Conservation (phyloP, 768 basidiomycete genomes). For the Auriculariales sp. region DNA sequence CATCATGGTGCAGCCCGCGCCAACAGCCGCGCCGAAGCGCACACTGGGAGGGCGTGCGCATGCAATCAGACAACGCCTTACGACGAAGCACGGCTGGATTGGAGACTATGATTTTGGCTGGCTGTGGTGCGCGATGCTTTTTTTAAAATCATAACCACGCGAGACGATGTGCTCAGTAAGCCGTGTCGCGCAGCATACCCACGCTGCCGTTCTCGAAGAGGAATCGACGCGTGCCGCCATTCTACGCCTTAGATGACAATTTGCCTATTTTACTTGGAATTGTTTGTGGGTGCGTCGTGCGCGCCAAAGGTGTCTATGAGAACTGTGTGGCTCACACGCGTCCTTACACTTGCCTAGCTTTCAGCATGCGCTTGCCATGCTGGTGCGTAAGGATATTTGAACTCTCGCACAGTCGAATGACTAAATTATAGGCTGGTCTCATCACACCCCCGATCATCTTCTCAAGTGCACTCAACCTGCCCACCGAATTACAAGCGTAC, state of each 20-base stretch:
- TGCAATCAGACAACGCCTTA: not conserved
- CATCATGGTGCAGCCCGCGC: not conserved
- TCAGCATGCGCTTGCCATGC: constrained; percentile 70
- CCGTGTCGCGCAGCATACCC: constrained; percentile 47
- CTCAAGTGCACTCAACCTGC: constrained; percentile 44
- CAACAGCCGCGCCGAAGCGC: not conserved
- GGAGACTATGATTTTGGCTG: constrained; percentile 70
- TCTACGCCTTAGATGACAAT: constrained; percentile 59
- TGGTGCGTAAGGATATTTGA: constrained; percentile 27
- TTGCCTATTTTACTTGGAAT: constrained; percentile 62
- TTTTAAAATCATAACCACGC: not conserved
- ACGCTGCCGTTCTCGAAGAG: constrained; percentile 40
- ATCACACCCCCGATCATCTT: constrained; percentile 79
- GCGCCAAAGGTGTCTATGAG: no score
- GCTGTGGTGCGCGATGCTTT: constrained; percentile 8
- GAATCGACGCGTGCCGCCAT: constrained; percentile 36
- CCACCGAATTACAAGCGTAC: constrained; percentile 46
- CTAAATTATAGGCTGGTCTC: constrained; percentile 19
- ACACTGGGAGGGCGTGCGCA: no score
- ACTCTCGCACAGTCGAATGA: not conserved
- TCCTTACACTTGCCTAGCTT: constrained; percentile 16
- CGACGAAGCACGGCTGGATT: constrained; percentile 36
- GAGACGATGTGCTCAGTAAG: not conserved
- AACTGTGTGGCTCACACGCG: constrained; percentile 4
- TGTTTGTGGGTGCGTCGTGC: constrained; percentile 38